A percentile compares a stretch with the other conserved stretches of the same genome.
These are phyloP conservation scores for Vanrija sp. DNA, from an alignment of 1,284 basidiomycete genomes.

Conservation along the genomic window DNA sequence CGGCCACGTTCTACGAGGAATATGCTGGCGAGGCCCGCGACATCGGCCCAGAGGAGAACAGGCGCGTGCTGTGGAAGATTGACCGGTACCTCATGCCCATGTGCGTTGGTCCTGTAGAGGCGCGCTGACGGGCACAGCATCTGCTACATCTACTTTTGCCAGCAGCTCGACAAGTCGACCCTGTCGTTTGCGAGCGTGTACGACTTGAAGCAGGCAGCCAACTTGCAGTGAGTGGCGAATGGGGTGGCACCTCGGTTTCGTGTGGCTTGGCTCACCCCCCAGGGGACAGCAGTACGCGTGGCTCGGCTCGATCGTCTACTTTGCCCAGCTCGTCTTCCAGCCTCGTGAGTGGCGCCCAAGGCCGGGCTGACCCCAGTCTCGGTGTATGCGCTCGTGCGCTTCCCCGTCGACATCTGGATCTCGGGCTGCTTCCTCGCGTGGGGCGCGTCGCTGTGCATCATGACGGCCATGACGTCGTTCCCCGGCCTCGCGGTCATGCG, in stretches of 20 bases:
- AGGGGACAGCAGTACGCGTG: conserved; percentile 23
- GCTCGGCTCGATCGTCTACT: conserved; percentile 33
- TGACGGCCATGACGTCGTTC: conserved; percentile 20
- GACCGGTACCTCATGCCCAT: conserved; percentile 21
- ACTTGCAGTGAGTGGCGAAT: neutral
- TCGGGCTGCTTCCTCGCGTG: conserved; percentile 26
- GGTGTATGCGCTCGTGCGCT: conserved; percentile 27
- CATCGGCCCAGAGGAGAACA: conserved; percentile 17
- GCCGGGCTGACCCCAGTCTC: conserved; percentile 12
- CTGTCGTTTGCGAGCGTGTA: conserved; percentile 31
- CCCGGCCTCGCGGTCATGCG: conserved; percentile 18
- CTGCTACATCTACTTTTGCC: conserved; percentile 29
- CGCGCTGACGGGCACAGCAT: conserved; percentile 2
- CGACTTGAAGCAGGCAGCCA: conserved; percentile 2
- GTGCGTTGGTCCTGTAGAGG: neutral
- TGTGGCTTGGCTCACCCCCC: neutral
- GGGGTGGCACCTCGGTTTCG: neutral
- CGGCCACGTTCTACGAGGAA: neutral
- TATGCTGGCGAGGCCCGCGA: conserved; percentile 7
- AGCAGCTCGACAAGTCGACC: conserved; percentile 34
- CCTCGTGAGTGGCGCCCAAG: neutral
- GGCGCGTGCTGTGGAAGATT: conserved; percentile 9
- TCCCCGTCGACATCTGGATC: conserved; percentile 33
- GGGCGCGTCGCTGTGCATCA: conserved; percentile 20
- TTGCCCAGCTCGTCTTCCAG: conserved; percentile 19